These are phyloP conservation scores for Mycena vitilis DNA, from an alignment of 768 basidiomycete genomes.

Conservation along the genomic window DNA sequence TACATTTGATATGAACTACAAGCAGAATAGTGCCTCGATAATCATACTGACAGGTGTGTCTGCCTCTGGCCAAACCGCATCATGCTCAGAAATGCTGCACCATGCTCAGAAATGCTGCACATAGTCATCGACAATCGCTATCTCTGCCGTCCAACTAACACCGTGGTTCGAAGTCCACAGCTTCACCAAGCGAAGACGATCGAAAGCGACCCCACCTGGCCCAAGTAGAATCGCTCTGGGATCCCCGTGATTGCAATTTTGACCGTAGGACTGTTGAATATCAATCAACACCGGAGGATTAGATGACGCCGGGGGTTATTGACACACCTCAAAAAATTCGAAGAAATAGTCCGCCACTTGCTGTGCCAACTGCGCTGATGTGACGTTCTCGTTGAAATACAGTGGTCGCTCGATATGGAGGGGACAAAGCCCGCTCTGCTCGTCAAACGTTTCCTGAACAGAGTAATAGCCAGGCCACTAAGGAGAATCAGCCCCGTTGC, in stretches of 20 bases:
- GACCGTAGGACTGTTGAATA: not conserved
- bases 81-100: no score
- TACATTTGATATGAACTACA: no score
- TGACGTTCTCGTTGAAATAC: not conserved
- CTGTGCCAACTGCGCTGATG: not conserved
- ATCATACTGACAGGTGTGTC: no score
- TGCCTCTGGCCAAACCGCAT: no score
- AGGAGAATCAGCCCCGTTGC: not conserved
- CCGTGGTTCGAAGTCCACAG: slow-evolving; percentile 9
- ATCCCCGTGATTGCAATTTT: not conserved
- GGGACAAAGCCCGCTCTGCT: not conserved
- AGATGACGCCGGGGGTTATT: not conserved
- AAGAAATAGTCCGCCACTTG: slow-evolving; percentile 11
- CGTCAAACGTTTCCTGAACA: not conserved
- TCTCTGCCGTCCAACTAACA: slow-evolving; percentile 2
- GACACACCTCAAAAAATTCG: slow-evolving; percentile 11
- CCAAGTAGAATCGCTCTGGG: slow-evolving; percentile 2
- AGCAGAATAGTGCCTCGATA: no score
- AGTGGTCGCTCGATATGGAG: slow-evolving; percentile 8
- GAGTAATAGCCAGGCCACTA: slow-evolving; percentile 26
- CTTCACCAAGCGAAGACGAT: slow-evolving; percentile 27
- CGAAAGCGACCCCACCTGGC: slow-evolving; percentile 3
- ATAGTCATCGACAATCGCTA: slow-evolving; percentile 25
- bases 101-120: not conserved
- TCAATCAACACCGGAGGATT: not conserved